Base-by-base conservation (phyloP, 2,329 filamentous ascomycete species). In the Fusarium sp. region DNA sequence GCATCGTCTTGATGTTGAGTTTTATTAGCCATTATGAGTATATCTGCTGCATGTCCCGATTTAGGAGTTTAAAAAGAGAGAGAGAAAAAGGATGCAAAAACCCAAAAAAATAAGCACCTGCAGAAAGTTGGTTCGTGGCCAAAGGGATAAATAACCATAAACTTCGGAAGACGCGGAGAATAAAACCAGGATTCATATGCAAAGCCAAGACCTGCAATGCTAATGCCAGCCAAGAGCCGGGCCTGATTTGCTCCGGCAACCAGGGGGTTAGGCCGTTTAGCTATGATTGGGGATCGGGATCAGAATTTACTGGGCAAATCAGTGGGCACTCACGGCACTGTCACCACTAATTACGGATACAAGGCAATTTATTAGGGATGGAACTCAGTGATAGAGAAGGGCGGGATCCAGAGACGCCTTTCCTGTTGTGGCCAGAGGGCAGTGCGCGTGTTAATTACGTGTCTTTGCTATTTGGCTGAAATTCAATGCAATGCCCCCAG, bases 111-210 rank as follows among this genome's bases (percentile, higher is more conserved):
- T n/a, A 52, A 30, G 40, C 13, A 17, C 23, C 22, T 22, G 39
- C 20, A 19, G 35, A 54, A 40, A 17, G 23, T 47, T 23, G 9
- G 56, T 35, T 23, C 14, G 30, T 44, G 32, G 27, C 45, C 37
- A 27, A 33, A 39, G 13, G 13, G 22, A 25, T 39, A 58, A 51
- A 44, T 27, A 60, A 35, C 25, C 14, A 39, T 4, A 46, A 27
- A 41, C 60, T 41, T 46, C 61, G 61, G 61, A 65, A 59, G 52
- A 39, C 19, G 23, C 61, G 61, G 61, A 64, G 60, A 64, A 63
- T 63, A 63, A 54, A 22, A 50, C 33, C 17, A 19, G 52, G 43
- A 30, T 17, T 15, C 9, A n/a, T 17, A n/a, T 5, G 15, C 35
- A 19, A 14, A 37, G 35, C 35, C 35, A 33, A 33, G 30, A 15